Evolutionary conservation across 805 yeast species (phyloP).

Genomic region (Tanozyma kutaoensis): DNA sequence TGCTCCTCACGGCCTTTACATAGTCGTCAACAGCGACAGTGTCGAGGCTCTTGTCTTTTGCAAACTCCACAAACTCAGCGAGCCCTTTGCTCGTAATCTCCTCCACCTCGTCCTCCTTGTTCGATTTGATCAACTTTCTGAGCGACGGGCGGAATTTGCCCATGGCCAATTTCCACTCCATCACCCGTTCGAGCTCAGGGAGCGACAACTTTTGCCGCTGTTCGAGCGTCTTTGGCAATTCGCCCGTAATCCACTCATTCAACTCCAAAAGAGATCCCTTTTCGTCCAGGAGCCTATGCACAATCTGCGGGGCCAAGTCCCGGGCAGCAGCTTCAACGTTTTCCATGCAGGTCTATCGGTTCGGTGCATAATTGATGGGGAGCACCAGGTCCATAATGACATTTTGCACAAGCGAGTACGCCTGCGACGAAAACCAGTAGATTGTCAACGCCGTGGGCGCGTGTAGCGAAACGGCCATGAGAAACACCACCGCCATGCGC

Average conservation of each 20-base stretch:
- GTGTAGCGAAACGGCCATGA: slow-evolving; percentile 76
- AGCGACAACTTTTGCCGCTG: too few species aligned
- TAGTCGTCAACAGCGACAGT: slow-evolving; percentile 5
- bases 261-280: too few species aligned
- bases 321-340: too few species aligned
- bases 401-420: slow-evolving; percentile 67
- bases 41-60: slow-evolving; percentile 1
- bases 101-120: slow-evolving; percentile 15
- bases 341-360: too few species aligned
- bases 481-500: slow-evolving; percentile 60
- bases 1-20: slow-evolving; percentile 6
- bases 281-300: too few species aligned
- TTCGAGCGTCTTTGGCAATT: too few species aligned
- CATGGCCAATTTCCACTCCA: slow-evolving; percentile 36
- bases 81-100: slow-evolving; percentile 15
- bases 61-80: slow-evolving; percentile 1
- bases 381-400: slow-evolving; percentile 48
- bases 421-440: slow-evolving; percentile 87
- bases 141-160: slow-evolving; percentile 30
- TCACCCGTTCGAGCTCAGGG: slow-evolving; percentile 22
- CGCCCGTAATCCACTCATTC: too few species aligned
- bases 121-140: slow-evolving; percentile 26
- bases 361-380: slow-evolving; percentile 30
- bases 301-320: too few species aligned
- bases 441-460: slow-evolving; percentile 73